phyloP scores from a whole-genome alignment of 129 eudicot species.

The Chrysanthemum lavandulifolium region DNA sequence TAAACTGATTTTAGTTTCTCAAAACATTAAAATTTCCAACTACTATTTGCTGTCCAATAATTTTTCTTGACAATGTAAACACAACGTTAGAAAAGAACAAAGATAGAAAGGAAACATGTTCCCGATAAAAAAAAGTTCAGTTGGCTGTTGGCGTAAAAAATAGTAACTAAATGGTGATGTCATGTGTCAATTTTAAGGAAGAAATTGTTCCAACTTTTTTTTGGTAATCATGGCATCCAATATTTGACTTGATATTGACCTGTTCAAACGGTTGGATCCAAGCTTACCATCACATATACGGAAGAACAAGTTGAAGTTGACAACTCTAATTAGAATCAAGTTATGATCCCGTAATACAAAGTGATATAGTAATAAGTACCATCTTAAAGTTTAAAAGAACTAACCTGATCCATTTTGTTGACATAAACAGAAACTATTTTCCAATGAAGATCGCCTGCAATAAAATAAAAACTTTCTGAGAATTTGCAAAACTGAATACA shows the following conservation, averaged over 20 bases:
- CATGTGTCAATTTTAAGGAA: not conserved
- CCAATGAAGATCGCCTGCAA: conserved; percentile 98
- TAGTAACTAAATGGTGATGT: no score
- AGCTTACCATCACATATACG: not conserved
- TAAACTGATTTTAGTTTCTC: no score
- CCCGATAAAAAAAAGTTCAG: no score
- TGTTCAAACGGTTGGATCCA: not conserved
- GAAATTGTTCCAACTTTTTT: not conserved
- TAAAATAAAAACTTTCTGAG: not conserved
- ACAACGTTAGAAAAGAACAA: not conserved
- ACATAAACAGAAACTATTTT: conserved; percentile 86
- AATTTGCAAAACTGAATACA: not conserved
- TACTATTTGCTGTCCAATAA: no score
- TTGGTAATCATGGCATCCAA: not conserved
- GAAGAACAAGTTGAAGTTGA: no score
- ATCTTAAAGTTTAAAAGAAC: not conserved
- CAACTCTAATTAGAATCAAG: no score
- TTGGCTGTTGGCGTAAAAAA: no score
- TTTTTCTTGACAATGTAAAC: not conserved
- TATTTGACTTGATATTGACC: no score
- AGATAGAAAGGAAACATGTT: no score
- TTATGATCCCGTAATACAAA: no score
- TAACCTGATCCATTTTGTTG: conserved; percentile 79
- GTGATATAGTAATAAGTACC: not conserved
- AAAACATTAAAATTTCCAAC: no score